Percentiles rank a stretch among this genome's conserved stretches.
Conservation (phyloP, 169 alveolate genomes). For the Cryptosporidium sp. region DNA sequence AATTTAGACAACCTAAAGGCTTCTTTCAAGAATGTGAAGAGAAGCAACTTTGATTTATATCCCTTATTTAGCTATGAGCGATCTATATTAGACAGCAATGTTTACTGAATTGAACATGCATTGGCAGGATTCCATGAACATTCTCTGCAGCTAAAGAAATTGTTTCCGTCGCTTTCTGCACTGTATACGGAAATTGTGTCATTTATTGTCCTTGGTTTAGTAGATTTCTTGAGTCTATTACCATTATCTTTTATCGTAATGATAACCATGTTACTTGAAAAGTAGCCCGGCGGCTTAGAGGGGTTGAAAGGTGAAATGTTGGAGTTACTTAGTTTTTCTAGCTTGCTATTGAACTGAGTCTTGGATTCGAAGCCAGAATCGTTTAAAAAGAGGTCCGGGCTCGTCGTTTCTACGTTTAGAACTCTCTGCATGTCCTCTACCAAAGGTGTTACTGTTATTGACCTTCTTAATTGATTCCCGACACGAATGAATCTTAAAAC, state of each 20-base stretch:
- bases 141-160: conserved; percentile 69
- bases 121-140: conserved; percentile 66
- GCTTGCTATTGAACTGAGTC: neutral
- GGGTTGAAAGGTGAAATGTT: neutral
- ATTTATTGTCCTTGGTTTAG: neutral
- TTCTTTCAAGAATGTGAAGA: neutral
- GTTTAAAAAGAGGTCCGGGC: neutral
- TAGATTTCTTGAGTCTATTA: neutral
- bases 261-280: conserved; percentile 30
- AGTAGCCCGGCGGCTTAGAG: neutral
- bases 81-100: neutral
- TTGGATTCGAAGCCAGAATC: neutral
- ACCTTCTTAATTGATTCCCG: conserved; percentile 62
- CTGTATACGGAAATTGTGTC: conserved; percentile 7
- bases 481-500: conserved; percentile 40
- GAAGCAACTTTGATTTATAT: neutral
- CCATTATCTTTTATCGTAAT: conserved; percentile 56
- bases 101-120: conserved; percentile 21
- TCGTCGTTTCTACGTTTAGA: neutral
- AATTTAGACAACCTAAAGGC: neutral
- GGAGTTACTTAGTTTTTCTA: conserved; percentile 28
- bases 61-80: neutral
- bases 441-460: conserved; percentile 54
- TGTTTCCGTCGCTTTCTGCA: conserved; percentile 18
- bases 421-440: conserved; percentile 25